Evolutionary conservation across 768 basidiomycete species (phyloP).

Genomic region (Phallus indusiatus): DNA sequence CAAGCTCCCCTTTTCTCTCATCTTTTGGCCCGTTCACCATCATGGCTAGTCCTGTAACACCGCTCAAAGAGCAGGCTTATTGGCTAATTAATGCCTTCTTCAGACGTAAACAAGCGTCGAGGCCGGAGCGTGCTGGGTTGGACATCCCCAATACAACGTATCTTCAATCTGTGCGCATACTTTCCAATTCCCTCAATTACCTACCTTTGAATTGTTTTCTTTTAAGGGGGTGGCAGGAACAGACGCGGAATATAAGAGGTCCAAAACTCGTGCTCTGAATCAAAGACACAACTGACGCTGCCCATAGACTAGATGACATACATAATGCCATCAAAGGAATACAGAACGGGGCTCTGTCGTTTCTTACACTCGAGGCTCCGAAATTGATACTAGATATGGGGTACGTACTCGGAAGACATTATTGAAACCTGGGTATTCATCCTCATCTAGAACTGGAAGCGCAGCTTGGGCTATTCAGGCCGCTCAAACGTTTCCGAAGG

Average conservation of each 20-base stretch:
- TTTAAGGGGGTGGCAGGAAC: background rate
- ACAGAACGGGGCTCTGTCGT: constrained; percentile 11
- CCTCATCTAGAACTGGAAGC: background rate
- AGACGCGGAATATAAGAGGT: background rate
- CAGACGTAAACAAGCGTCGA: no score
- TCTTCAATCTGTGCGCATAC: background rate
- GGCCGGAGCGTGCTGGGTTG: no score
- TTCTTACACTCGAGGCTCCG: constrained; percentile 12
- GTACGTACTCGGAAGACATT: constrained; percentile 4
- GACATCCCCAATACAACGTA: background rate
- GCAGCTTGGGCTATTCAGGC: constrained; percentile 18
- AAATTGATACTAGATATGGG: constrained; percentile 19
- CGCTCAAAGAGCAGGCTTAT: no score
- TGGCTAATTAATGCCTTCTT: no score
- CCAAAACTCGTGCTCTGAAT: background rate
- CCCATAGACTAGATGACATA: constrained; percentile 16
- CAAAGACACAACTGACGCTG: background rate
- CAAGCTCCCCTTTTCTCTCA: no score
- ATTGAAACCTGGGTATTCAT: background rate
- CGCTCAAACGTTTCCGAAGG: constrained; percentile 9
- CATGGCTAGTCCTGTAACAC: no score
- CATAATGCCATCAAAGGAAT: constrained; percentile 16
- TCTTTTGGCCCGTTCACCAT: no score
- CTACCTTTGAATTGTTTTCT: background rate
- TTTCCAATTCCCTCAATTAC: background rate